Conservation (phyloP, 805 yeast species). For the Lipomyces lipofer region DNA sequence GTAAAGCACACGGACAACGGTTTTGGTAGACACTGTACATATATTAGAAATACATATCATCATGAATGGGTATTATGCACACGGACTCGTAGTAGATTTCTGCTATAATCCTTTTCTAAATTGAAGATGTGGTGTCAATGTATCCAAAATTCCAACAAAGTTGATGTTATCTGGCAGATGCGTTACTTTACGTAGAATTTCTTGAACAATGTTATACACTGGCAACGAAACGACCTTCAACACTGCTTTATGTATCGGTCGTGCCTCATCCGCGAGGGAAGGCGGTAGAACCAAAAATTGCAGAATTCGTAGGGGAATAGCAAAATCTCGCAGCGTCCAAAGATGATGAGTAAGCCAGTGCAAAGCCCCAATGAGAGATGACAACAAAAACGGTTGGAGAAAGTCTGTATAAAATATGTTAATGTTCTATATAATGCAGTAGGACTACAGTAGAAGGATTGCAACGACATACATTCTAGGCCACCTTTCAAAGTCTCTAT, state of each 20-base stretch:
- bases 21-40: too few relatives aligned
- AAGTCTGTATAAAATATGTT: slow-evolving; percentile 47
- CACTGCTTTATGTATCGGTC: slow-evolving; percentile 47
- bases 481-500: slow-evolving; percentile 69
- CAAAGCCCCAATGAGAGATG: slow-evolving; percentile 55
- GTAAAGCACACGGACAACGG: too few relatives aligned
- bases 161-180: slow-evolving; percentile 20
- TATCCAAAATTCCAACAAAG: slow-evolving; percentile 15
- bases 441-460: neutral
- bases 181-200: slow-evolving; percentile 24
- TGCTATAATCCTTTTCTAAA: slow-evolving; percentile 20
- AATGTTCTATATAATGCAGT: neutral
- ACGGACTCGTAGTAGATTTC: too few relatives aligned
- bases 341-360: slow-evolving; percentile 51
- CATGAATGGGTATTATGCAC: too few relatives aligned
- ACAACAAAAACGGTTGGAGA: slow-evolving; percentile 71
- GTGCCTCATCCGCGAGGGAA: slow-evolving; percentile 49
- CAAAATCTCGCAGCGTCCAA: slow-evolving; percentile 40
- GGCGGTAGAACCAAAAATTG: slow-evolving; percentile 47
- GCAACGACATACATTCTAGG: slow-evolving; percentile 53
- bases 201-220: slow-evolving; percentile 34
- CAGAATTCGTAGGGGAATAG: slow-evolving; percentile 44
- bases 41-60: too few relatives aligned
- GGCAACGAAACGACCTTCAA: slow-evolving; percentile 37
- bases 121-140: slow-evolving; percentile 19